Base-by-base conservation (phyloP, 1,284 basidiomycete species). In the Malassezia dermatis region DNA sequence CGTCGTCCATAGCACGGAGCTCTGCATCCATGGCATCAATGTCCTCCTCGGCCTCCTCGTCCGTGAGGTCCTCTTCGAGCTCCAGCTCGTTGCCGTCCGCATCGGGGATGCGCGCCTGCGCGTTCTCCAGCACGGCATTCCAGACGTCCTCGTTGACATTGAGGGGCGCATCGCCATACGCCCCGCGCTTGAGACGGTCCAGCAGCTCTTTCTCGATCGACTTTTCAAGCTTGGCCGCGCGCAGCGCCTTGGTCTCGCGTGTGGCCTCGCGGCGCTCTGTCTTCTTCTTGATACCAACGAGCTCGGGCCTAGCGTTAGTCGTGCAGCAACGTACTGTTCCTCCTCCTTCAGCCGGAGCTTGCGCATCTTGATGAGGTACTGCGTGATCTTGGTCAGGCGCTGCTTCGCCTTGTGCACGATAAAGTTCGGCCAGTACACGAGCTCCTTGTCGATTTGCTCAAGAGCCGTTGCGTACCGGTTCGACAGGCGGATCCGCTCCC, bases 331-430 rank as follows among this genome's bases (percentile, higher is more conserved):
- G 67, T 59, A 91, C 89, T 90, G 85, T 76, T 93, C 84, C 46
- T 74, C 69, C 23, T 64, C 67, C 52, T 88, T 84, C 59, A 93
- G 80, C 68, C 86, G 86, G 66, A 95, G 78, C 39, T 88, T 83
- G 56, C 94, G 81, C 87, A 98, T 90, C 79, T 95, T 94, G 77
- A 98, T 96, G 60, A 98, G 82, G 73, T 96, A 98, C 76, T 99
- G 94, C 0, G 93, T 98, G 67, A 99, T 96, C 79, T 96, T 98
- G 15, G 94, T 99, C 34, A 95, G 81, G 48, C 94, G 83, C 78
- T 99, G 94, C 80, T 98, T 99, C 81, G 93, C 95, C 78, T 96
- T 96, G 79, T 98, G 94, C 56, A 89, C 87, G 52, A 85, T 84
- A 75, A 94, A 98, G 67, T 90, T 93, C 10, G 91, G 91, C 94